These are phyloP conservation scores for Fusarium hainanense DNA, from an alignment of 2,329 filamentous ascomycete species.

Conservation along the genomic window DNA sequence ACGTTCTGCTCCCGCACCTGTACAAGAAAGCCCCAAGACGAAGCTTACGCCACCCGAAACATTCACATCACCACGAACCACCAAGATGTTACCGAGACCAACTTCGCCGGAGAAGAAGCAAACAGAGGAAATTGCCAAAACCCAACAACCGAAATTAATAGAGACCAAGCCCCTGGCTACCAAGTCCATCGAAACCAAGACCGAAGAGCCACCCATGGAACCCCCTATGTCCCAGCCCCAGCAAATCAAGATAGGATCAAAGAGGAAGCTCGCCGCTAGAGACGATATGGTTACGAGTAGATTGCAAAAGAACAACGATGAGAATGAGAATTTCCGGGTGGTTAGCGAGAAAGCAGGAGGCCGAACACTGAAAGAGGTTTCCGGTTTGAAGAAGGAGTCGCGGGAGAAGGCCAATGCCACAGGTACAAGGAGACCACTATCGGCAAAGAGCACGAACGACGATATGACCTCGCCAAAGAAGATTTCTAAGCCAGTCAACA, in stretches of 20 bases:
- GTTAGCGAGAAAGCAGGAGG: slow-evolving; percentile 52
- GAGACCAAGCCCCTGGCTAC: slow-evolving; percentile 4
- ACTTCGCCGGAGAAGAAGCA: slow-evolving; percentile 48
- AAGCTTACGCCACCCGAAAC: slow-evolving; percentile 48
- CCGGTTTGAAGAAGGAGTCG: slow-evolving; percentile 56
- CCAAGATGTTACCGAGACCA: slow-evolving; percentile 30
- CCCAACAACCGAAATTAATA: background rate
- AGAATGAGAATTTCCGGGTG: slow-evolving; percentile 44
- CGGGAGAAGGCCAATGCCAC: slow-evolving; percentile 49
- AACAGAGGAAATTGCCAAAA: slow-evolving; percentile 2
- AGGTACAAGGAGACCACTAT: slow-evolving; percentile 60
- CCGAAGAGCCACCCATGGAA: slow-evolving; percentile 12
- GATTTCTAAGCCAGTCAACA: slow-evolving; percentile 47
- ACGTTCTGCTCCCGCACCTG: slow-evolving; percentile 13
- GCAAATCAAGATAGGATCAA: slow-evolving; percentile 61
- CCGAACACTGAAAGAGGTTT: slow-evolving; percentile 60
- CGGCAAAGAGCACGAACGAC: slow-evolving; percentile 69
- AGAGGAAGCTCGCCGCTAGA: slow-evolving; percentile 67
- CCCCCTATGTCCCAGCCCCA: slow-evolving; percentile 34
- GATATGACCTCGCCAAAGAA: slow-evolving; percentile 70
- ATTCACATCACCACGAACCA: slow-evolving; percentile 47
- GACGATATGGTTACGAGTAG: slow-evolving; percentile 62
- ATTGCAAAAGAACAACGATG: slow-evolving; percentile 42
- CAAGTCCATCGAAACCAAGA: slow-evolving; percentile 14
- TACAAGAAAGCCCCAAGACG: slow-evolving; percentile 41